A percentile compares a stretch with the other conserved stretches of the same genome.
Conservation (phyloP, 2,329 filamentous ascomycete species). For the Cladobotryum protrusum region DNA sequence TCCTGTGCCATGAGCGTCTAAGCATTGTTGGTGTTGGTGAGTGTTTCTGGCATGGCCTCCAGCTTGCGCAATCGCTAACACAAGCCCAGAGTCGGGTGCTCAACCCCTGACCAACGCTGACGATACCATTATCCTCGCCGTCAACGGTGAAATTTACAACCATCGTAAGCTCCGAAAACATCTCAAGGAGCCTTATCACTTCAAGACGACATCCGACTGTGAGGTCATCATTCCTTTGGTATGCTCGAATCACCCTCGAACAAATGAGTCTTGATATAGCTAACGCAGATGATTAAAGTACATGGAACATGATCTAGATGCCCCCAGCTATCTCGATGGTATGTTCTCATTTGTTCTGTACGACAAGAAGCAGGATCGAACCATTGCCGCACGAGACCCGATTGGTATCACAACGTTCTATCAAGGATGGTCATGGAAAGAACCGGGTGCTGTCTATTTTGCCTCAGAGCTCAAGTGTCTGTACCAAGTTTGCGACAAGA, state of each 20-base stretch:
- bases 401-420: constrained; percentile 98
- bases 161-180: constrained; percentile 88
- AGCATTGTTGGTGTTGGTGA: constrained; percentile 94
- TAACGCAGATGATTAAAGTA: constrained; percentile 51
- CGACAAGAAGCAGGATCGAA: constrained; percentile 89
- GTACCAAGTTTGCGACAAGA: constrained; percentile 89
- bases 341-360: constrained; percentile 99
- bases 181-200: constrained; percentile 79
- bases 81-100: constrained; percentile 72
- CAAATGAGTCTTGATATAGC: no score
- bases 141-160: constrained; percentile 99
- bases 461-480: constrained; percentile 95
- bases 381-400: constrained; percentile 89
- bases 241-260: constrained; percentile 30
- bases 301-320: constrained; percentile 83
- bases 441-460: constrained; percentile 85
- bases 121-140: constrained; percentile 79
- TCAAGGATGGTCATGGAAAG: constrained; percentile 80
- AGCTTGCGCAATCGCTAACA: constrained; percentile 14
- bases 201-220: constrained; percentile 98
- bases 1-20: constrained; percentile 94
- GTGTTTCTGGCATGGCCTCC: constrained; percentile 27
- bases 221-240: constrained; percentile 98
- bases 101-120: constrained; percentile 94
- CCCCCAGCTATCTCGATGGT: constrained; percentile 89